Conservation (phyloP, 352 stramenopile species). For the Pythium guiyangense region DNA sequence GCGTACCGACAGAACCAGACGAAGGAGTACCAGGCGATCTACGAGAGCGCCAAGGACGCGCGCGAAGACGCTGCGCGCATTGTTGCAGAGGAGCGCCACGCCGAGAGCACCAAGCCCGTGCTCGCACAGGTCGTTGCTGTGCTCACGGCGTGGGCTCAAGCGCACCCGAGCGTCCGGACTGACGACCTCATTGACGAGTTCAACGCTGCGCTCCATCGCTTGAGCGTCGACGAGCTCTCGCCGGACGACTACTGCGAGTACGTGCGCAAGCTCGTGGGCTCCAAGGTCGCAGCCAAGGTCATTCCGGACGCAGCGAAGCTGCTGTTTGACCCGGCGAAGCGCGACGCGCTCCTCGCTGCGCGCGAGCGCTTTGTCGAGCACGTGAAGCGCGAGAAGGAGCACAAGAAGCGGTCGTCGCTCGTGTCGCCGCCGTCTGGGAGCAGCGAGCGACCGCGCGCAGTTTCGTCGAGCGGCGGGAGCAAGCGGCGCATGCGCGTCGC, state of each 20-base stretch:
- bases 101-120: conserved; percentile 46
- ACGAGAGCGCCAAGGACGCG: conserved; percentile 49
- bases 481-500: conserved; percentile 40
- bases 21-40: conserved; percentile 81
- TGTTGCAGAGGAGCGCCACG: conserved; percentile 52
- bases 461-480: conserved; percentile 21
- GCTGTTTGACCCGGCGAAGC: conserved; percentile 51
- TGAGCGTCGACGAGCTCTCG: conserved; percentile 60
- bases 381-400: conserved; percentile 71
- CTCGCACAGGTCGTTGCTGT: conserved; percentile 65
- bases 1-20: conserved; percentile 85
- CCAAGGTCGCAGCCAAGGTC: conserved; percentile 68
- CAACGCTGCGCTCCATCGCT: conserved; percentile 49
- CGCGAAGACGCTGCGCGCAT: conserved; percentile 32
- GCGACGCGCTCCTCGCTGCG: conserved; percentile 40
- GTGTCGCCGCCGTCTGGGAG: conserved; percentile 9
- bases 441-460: conserved; percentile 27
- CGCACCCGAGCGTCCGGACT: conserved; percentile 44
- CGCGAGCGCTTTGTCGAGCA: conserved; percentile 63
- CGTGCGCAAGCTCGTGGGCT: conserved; percentile 62
- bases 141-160: conserved; percentile 55
- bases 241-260: conserved; percentile 69
- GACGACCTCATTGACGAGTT: conserved; percentile 55
- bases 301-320: conserved; percentile 73
- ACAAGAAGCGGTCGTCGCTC: conserved; percentile 57